phyloP scores from a whole-genome alignment of 208 protist species.

The Trichomonas tenax region DNA sequence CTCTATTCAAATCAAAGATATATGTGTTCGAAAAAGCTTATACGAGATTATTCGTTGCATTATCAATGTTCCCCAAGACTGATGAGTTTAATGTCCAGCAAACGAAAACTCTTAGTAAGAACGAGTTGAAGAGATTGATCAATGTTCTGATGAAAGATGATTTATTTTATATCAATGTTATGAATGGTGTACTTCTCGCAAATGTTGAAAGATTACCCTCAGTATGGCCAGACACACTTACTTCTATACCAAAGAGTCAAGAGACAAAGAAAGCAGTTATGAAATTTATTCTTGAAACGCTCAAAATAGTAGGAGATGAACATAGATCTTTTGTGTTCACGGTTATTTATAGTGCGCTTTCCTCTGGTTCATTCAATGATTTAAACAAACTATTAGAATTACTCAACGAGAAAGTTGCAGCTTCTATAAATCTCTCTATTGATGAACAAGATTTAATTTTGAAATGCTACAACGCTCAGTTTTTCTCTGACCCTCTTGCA shows the following conservation, averaged over 20 bases:
- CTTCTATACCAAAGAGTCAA: neutral
- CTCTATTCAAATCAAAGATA: neutral
- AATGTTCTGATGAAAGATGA: neutral
- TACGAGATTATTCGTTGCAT: neutral
- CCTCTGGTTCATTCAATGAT: too few relatives aligned
- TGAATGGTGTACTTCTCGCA: neutral
- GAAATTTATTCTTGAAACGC: neutral
- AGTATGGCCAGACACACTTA: neutral
- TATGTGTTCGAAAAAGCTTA: neutral
- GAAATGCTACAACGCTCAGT: neutral
- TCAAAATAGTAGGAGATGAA: neutral
- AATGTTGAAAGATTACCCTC: neutral
- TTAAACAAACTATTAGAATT: neutral
- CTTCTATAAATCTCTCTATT: neutral
- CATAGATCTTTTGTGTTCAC: neutral
- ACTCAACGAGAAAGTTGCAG: neutral
- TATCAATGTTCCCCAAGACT: neutral
- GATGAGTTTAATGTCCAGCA: neutral
- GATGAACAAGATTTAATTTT: neutral
- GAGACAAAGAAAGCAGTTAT: neutral
- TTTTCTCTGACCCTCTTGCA: neutral
- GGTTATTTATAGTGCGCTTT: neutral
- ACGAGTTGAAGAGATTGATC: neutral
- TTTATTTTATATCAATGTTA: neutral
- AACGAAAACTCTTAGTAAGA: neutral